Base-by-base conservation (phyloP, 495 filamentous ascomycete genomes). In the Platismatia glauca region DNA sequence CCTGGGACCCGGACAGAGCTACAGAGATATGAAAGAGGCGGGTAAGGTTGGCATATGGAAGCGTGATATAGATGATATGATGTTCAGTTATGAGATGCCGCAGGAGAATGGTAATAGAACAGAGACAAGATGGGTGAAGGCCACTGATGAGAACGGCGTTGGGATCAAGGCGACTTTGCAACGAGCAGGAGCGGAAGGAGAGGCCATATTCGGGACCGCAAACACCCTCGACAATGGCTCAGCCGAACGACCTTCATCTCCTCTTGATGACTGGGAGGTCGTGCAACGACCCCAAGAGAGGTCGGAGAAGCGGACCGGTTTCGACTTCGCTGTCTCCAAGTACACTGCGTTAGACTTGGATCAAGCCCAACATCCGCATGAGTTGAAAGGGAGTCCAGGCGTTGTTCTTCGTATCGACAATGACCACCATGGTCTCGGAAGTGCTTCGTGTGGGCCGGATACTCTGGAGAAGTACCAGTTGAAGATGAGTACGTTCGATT, bases 91-190 rank as follows among this genome's bases (percentile, higher is more conserved):
- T 67, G 85, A 88, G 46, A 79, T 80, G 37, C 85, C 84, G 0
- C 85, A 87, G 61, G 85, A 88, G 62, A 79, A 75, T 55, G 79
- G 82, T 39, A 87, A 87, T 61, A 72, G 83, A n/a, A 82, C 79
- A 48, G 83, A 81, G 24, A 82, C 79, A 7, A 68, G 80, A 24
- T 87, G 84, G 81, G 74, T 87, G 24, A 72, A 81, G 66, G 69
- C 82, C 16, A 66, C 67, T 7, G 68, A 78, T 53, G 61, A 63
- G 0, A 60, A 72, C 6, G 74, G 76, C 16, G 67, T 71, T 58
- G 71, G 75, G 35, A 44, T 78, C 20, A 73, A 79, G 71, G 52
- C 70, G 3, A 56, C 66, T 22, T 58, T 70, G 48, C 67, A 68
- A 16, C 59, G 63, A 7, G 58, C 41, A 11, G 33, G 57, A 56